A percentile compares a stretch with the other conserved stretches of the same genome.
Conservation (phyloP, 2,329 filamentous ascomycete species). For the Bimuria novae-zelandiae region DNA sequence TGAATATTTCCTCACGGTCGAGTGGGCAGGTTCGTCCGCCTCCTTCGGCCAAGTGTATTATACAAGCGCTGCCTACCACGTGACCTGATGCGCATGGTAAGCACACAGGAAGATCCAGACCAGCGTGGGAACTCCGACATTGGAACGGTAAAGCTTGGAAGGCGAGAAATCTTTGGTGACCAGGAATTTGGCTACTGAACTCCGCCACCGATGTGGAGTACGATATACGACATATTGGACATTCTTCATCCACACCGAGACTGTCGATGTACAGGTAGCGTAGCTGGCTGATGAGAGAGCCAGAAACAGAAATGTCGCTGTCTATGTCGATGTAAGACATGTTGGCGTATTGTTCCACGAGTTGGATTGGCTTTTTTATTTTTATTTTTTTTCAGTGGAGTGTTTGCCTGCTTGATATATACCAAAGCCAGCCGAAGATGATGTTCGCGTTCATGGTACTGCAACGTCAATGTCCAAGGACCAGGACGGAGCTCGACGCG, state of each 20-base stretch:
- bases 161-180: neutral
- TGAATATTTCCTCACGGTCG: conserved; percentile 2
- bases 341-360: no score
- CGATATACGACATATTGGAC: conserved; percentile 5
- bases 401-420: no score
- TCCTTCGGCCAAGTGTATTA: neutral
- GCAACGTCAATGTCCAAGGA: no score
- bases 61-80: conserved; percentile 4
- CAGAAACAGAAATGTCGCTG: neutral
- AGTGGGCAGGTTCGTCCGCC: conserved; percentile 4
- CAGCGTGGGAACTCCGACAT: no score
- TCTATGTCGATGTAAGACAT: no score
- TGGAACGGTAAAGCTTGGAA: neutral
- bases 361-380: no score
- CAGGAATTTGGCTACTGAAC: neutral
- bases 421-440: no score
- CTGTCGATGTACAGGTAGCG: neutral
- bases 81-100: conserved; percentile 1
- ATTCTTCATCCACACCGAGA: neutral
- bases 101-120: neutral
- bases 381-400: no score
- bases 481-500: no score
- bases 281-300: neutral
- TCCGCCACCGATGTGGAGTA: neutral
- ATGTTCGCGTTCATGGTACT: no score